A percentile compares a stretch with the other conserved stretches of the same genome.
Evolutionary conservation across 2,329 filamentous ascomycete genomes (phyloP).

Genomic region (Apiospora marii): DNA sequence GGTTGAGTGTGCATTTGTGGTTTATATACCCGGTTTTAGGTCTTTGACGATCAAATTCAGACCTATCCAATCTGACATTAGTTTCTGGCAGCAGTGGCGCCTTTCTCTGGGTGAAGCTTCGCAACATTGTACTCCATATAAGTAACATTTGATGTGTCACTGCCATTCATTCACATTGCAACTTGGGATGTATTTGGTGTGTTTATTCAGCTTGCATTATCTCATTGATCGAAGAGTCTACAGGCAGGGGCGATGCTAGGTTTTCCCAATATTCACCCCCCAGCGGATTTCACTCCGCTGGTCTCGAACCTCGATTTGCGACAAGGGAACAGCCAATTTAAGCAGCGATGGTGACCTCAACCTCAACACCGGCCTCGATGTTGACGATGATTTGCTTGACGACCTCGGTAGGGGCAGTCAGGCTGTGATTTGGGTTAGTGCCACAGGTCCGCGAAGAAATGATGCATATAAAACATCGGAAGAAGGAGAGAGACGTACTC

Average conservation of each 20-base stretch:
- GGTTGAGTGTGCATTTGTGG: background rate
- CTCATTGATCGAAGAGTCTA: constrained; percentile 5
- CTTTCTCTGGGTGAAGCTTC: background rate
- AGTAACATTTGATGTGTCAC: background rate
- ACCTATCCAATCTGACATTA: background rate
- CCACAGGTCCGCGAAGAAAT: constrained; percentile 21
- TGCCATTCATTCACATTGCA: background rate
- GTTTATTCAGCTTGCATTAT: constrained; percentile 18
- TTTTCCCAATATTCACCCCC: background rate
- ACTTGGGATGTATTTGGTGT: background rate
- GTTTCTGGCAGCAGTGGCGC: background rate
- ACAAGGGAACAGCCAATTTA: constrained; percentile 51
- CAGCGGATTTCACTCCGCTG: background rate
- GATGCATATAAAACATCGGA: background rate
- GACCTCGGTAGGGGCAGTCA: constrained; percentile 97
- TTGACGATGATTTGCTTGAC: constrained; percentile 98
- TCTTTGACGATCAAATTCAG: background rate
- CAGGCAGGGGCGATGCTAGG: background rate
- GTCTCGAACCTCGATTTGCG: background rate
- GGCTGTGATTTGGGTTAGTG: constrained; percentile 53
- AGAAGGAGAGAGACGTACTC: constrained; percentile 67
- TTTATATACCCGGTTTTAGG: constrained; percentile 4
- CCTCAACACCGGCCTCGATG: constrained; percentile 92
- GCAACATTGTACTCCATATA: background rate
- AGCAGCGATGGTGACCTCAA: constrained; percentile 91